Conservation (phyloP, 106 monocot species). For the Apostasia ramifera region DNA sequence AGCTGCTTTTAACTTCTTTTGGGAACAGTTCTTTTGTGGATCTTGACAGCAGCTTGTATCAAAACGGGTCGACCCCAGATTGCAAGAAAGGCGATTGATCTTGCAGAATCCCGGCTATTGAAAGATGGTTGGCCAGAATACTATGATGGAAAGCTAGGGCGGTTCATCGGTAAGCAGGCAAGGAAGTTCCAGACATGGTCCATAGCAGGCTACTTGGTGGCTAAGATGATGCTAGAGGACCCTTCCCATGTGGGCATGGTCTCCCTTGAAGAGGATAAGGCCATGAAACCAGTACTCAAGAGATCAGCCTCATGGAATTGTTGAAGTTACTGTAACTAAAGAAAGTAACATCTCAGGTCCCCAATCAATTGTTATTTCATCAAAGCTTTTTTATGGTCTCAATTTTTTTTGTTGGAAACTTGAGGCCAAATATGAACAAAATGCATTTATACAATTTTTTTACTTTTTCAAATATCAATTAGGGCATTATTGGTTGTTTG, state of each 20-base stretch:
- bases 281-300: background rate
- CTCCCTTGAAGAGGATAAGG: slow-evolving; percentile 14
- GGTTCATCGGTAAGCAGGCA: slow-evolving; percentile 15
- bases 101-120: slow-evolving; percentile 9
- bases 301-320: slow-evolving; percentile 11
- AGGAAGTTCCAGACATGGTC: slow-evolving; percentile 19
- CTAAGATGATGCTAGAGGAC: slow-evolving; percentile 12
- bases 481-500: no score
- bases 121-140: slow-evolving; percentile 12
- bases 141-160: slow-evolving; percentile 1
- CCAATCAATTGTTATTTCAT: no score
- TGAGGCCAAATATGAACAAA: no score
- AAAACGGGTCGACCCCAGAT: slow-evolving; percentile 17
- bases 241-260: slow-evolving; percentile 11
- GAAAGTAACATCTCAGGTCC: no score
- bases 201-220: slow-evolving; percentile 15
- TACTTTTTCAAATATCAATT: no score
- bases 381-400: no score
- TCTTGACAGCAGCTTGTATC: slow-evolving; percentile 16
- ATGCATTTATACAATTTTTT: no score
- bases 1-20: no score
- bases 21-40: slow-evolving; percentile 12
- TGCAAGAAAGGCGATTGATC: slow-evolving; percentile 14
- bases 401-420: no score
- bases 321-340: background rate